Conservation (phyloP, 768 basidiomycete species). For the Termitomyces sp. region DNA sequence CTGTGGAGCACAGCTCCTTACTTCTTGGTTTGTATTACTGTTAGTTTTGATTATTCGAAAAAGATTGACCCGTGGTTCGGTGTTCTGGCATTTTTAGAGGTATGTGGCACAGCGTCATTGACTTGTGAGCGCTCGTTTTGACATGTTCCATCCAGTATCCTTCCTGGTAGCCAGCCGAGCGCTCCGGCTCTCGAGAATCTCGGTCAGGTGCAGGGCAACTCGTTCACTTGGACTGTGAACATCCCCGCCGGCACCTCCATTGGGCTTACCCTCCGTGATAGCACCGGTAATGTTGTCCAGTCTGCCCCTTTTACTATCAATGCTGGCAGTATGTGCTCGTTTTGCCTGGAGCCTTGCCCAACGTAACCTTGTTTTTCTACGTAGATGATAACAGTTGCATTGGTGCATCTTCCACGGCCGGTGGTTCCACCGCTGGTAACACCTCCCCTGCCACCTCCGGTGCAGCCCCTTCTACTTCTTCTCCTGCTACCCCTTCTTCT, state of each 20-base stretch:
- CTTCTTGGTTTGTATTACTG: slow-evolving; percentile 49
- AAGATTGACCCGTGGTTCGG: slow-evolving; percentile 1
- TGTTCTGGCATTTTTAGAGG: slow-evolving; percentile 31
- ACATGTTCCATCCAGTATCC: slow-evolving; percentile 38
- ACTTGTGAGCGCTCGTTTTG: background rate
- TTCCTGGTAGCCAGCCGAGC: slow-evolving; percentile 43
- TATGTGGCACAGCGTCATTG: slow-evolving; percentile 12
- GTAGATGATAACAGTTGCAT: slow-evolving; percentile 35
- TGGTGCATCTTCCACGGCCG: slow-evolving; percentile 13
- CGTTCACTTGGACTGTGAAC: slow-evolving; percentile 55
- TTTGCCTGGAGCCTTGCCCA: background rate
- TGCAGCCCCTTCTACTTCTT: slow-evolving; percentile 10
- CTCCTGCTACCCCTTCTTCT: slow-evolving; percentile 5
- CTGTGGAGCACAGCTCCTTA: slow-evolving; percentile 47
- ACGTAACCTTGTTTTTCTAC: slow-evolving; percentile 6
- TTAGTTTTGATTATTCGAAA: background rate
- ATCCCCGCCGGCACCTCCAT: slow-evolving; percentile 41
- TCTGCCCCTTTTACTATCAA: slow-evolving; percentile 49
- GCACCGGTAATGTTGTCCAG: slow-evolving; percentile 44
- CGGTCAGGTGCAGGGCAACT: slow-evolving; percentile 31
- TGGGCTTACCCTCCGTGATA: slow-evolving; percentile 60
- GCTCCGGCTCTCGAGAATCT: slow-evolving; percentile 45
- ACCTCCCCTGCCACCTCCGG: slow-evolving; percentile 11
- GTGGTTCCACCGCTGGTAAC: slow-evolving; percentile 7
- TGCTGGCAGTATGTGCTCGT: slow-evolving; percentile 41